Percentiles rank a stretch among this genome's conserved stretches.
Conservation (phyloP, 2,329 filamentous ascomycete genomes). For the Dactylellina cionopaga region DNA sequence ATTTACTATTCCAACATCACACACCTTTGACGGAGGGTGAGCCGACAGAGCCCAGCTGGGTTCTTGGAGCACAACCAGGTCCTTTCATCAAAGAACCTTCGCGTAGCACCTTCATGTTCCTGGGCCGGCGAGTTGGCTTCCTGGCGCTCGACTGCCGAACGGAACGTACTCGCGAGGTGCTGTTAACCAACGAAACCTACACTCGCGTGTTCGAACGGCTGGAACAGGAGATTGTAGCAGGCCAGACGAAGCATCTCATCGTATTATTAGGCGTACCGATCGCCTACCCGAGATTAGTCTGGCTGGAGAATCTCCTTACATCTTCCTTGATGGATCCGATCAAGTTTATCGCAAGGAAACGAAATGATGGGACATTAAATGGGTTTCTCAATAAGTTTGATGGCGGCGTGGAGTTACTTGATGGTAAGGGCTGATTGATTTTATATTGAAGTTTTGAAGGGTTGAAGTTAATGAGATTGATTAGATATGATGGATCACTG, state of each 20-base stretch:
- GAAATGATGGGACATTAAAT: slow-evolving; percentile 73
- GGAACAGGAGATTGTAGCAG: slow-evolving; percentile 81
- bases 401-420: slow-evolving; percentile 87
- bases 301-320: slow-evolving; percentile 80
- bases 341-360: slow-evolving; percentile 82
- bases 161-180: slow-evolving; percentile 83
- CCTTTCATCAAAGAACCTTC: slow-evolving; percentile 90
- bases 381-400: slow-evolving; percentile 87
- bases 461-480: slow-evolving; percentile 60
- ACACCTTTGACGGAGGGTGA: slow-evolving; percentile 83
- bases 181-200: slow-evolving; percentile 83
- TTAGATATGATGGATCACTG: slow-evolving; percentile 84
- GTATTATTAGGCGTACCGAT: slow-evolving; percentile 86
- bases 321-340: slow-evolving; percentile 86
- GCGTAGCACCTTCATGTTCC: slow-evolving; percentile 82
- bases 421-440: slow-evolving; percentile 65
- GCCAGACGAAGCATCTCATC: slow-evolving; percentile 87
- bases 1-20: slow-evolving; percentile 98
- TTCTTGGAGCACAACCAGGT: slow-evolving; percentile 79
- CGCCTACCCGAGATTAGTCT: slow-evolving; percentile 79
- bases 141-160: slow-evolving; percentile 91
- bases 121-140: slow-evolving; percentile 82
- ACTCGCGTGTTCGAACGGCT: slow-evolving; percentile 86
- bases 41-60: slow-evolving; percentile 87
- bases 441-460: neutral